Base-by-base conservation (phyloP, 108 stramenopile genomes). In the Parmales sp. region DNA sequence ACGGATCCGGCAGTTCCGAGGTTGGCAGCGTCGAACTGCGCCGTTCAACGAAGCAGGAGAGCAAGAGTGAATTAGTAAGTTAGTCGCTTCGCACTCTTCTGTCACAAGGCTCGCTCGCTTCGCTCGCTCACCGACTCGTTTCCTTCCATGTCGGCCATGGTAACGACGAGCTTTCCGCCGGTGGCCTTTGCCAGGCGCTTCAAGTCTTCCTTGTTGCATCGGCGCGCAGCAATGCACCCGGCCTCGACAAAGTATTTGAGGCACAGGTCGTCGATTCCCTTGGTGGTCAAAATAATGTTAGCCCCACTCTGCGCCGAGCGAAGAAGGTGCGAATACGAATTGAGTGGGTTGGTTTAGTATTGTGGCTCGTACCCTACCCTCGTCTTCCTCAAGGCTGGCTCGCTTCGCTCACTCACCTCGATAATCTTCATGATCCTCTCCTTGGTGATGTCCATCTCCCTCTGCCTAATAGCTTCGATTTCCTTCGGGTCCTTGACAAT, bases 221-320 rank as follows among this genome's bases (percentile, higher is more conserved):
- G 89, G 63, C 98, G 84, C 19, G 91, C 92, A 43, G 93, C 95
- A 29, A 95, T 84, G 48, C 84, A 87, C 16, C 97, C 97, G 9
- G 99, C 99, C 76, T 99, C 95, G 9, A 99, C 97, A 83, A 99
- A 98, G 82, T 99, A 99, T 77, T 99, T 99, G 82, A 98, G 90
- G 73, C 96, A 97, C 44, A 94, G 73, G 75, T 99, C 99, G 71
- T 99, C 99, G 66, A 99, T 94, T 51, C 96, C 99, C 82, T 98
- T 98, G 69, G 99, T 95, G 6, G 96, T 97, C 45, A 99, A 77
- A 16, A 99, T 87, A 26, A 99, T 97, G 54, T 85, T 94, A 60
- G 97, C 99, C 23, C 99, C 99, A 44, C 37, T 1, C n/a, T n/a
- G n/a, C n/a, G n/a, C n/a, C n/a, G n/a, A n/a, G n/a, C n/a, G n/a